These are phyloP conservation scores for Andrographis paniculata DNA, from an alignment of 305 asterid species.

Conservation along the genomic window DNA sequence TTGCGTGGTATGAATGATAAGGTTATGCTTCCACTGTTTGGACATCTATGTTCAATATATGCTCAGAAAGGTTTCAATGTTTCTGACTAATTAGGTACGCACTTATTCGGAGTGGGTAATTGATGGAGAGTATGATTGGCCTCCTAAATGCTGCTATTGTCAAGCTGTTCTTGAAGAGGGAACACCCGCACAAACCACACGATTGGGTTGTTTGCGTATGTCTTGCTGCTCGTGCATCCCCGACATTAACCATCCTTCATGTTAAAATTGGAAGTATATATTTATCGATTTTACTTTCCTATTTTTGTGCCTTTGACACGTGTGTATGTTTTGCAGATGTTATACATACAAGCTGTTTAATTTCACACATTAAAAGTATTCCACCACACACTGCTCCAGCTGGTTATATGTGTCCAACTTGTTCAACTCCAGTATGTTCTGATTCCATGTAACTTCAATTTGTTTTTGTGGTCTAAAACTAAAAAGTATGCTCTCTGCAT, in stretches of 20 bases:
- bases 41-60: not conserved
- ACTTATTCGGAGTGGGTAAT: slow-evolving; percentile 97
- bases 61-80: not conserved
- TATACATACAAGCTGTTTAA: slow-evolving; percentile 75
- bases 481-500: too few species aligned
- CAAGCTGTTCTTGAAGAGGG: slow-evolving; percentile 67
- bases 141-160: slow-evolving; percentile 85
- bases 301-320: slow-evolving; percentile 1
- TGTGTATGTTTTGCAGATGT: slow-evolving; percentile 55
- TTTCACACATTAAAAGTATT: slow-evolving; percentile 69
- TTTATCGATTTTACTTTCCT: slow-evolving; percentile 5
- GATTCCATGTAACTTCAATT: not conserved
- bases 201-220: slow-evolving; percentile 98
- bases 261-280: slow-evolving; percentile 4
- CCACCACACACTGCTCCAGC: slow-evolving; percentile 90
- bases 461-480: not conserved
- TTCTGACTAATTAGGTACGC: slow-evolving; percentile 41
- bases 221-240: slow-evolving; percentile 20
- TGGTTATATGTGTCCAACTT: slow-evolving; percentile 81
- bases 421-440: slow-evolving; percentile 74
- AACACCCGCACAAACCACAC: slow-evolving; percentile 52
- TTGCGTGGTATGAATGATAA: slow-evolving; percentile 66
- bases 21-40: not conserved
- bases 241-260: not conserved
- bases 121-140: slow-evolving; percentile 97